Conservation (phyloP, 768 basidiomycete species). For the Leccinum uliginosum region DNA sequence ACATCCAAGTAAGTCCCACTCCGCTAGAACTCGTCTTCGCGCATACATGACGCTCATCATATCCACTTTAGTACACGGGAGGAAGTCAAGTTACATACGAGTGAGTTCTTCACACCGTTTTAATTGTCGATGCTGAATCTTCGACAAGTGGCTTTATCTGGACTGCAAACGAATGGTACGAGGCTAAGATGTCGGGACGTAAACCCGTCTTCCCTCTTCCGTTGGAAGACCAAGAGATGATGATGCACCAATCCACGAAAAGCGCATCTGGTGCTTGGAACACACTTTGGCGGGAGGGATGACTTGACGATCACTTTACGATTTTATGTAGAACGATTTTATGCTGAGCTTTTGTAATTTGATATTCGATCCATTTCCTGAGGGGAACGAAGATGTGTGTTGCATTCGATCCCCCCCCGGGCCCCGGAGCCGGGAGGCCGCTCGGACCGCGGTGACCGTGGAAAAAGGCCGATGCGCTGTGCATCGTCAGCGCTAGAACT, state of each 20-base stretch:
- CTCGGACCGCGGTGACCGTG: background rate
- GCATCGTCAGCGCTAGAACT: too few species aligned
- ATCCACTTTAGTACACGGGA: slow-evolving; percentile 34
- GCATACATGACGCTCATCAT: background rate
- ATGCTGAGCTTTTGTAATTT: background rate
- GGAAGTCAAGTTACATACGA: slow-evolving; percentile 40
- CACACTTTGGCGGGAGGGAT: slow-evolving; percentile 28
- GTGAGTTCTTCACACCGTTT: slow-evolving; percentile 22
- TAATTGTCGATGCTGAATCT: too few species aligned
- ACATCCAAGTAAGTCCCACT: too few species aligned
- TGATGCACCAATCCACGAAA: slow-evolving; percentile 16
- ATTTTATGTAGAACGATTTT: background rate
- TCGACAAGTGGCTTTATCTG: slow-evolving; percentile 41
- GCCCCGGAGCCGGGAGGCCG: background rate
- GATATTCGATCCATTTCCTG: too few species aligned
- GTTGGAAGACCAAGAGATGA: background rate
- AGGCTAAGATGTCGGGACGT: slow-evolving; percentile 35
- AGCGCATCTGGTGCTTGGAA: slow-evolving; percentile 51
- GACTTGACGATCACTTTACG: background rate
- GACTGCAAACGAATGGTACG: slow-evolving; percentile 46
- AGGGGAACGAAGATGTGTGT: too few species aligned
- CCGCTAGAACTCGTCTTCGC: background rate
- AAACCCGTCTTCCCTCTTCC: background rate
- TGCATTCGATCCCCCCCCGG: too few species aligned
- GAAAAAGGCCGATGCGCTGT: too few species aligned